phyloP scores from a whole-genome alignment of 1,139 yeast genomes.

The Zygosaccharomyces sapae region DNA sequence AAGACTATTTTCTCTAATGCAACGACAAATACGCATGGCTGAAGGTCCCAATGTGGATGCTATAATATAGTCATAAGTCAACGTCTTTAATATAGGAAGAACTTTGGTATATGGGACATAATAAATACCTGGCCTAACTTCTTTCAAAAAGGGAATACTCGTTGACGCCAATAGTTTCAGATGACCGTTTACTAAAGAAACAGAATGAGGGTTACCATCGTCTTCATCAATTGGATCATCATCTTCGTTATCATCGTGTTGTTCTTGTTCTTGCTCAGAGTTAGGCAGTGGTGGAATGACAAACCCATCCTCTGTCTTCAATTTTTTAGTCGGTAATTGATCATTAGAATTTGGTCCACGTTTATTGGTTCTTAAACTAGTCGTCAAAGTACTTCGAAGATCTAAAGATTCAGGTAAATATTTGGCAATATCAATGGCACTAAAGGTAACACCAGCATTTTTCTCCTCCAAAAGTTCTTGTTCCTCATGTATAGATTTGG shows the following conservation, averaged over 20 bases:
- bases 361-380: slow-evolving; percentile 27
- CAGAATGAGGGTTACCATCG: slow-evolving; percentile 31
- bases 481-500: slow-evolving; percentile 39
- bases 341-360: slow-evolving; percentile 21
- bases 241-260: slow-evolving; percentile 23
- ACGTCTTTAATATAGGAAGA: slow-evolving; percentile 46
- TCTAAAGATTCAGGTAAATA: slow-evolving; percentile 45
- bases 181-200: slow-evolving; percentile 41
- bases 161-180: slow-evolving; percentile 47
- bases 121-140: slow-evolving; percentile 43
- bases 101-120: slow-evolving; percentile 45
- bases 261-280: slow-evolving; percentile 21
- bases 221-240: slow-evolving; percentile 31
- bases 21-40: slow-evolving; percentile 61
- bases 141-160: slow-evolving; percentile 47
- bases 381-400: slow-evolving; percentile 49
- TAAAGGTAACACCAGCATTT: slow-evolving; percentile 39
- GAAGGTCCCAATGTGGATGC: slow-evolving; percentile 55
- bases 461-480: slow-evolving; percentile 35
- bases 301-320: slow-evolving; percentile 45
- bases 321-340: slow-evolving; percentile 34
- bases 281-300: slow-evolving; percentile 26
- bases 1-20: slow-evolving; percentile 61
- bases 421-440: slow-evolving; percentile 51
- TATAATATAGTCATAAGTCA: slow-evolving; percentile 58